phyloP scores from a whole-genome alignment of 208 protist species.

The Acanthamoeba healyi region DNA sequence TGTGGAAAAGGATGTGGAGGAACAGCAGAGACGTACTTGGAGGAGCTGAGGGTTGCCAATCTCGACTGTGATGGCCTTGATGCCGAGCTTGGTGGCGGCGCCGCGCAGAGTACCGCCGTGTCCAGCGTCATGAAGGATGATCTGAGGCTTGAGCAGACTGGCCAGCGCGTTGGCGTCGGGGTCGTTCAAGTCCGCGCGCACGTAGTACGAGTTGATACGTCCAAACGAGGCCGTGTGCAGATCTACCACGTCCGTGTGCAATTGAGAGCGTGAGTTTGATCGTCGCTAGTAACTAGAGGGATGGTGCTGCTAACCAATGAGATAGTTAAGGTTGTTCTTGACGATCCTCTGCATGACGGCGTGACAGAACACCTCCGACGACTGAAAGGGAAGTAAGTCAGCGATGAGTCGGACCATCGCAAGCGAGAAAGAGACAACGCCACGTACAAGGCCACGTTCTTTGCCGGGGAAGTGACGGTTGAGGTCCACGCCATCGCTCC shows the following conservation, averaged over 20 bases:
- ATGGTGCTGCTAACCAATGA: neutral
- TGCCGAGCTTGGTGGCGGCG: conserved; percentile 66
- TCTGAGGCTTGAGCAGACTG: conserved; percentile 77
- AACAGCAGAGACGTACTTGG: neutral
- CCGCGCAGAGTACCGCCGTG: conserved; percentile 77
- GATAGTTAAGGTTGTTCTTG: conserved; percentile 44
- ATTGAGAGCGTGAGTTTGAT: conserved; percentile 60
- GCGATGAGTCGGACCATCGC: too few species aligned
- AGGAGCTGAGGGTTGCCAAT: conserved; percentile 79
- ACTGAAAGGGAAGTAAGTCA: neutral
- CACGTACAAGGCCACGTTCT: conserved; percentile 64
- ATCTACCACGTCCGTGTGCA: conserved; percentile 56
- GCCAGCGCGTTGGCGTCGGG: conserved; percentile 64
- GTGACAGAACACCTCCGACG: conserved; percentile 62
- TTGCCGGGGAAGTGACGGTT: conserved; percentile 82
- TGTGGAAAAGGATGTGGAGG: too few species aligned
- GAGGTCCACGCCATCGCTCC: conserved; percentile 78
- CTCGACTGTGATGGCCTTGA: conserved; percentile 81
- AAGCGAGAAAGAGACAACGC: neutral
- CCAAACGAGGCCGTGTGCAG: conserved; percentile 81
- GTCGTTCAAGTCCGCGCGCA: conserved; percentile 79
- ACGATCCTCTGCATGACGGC: conserved; percentile 56
- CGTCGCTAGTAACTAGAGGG: neutral
- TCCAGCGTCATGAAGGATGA: conserved; percentile 81
- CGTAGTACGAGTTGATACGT: conserved; percentile 82